Evolutionary conservation across 106 monocot genomes (phyloP).

Genomic region (Narthecium ossifragum): DNA sequence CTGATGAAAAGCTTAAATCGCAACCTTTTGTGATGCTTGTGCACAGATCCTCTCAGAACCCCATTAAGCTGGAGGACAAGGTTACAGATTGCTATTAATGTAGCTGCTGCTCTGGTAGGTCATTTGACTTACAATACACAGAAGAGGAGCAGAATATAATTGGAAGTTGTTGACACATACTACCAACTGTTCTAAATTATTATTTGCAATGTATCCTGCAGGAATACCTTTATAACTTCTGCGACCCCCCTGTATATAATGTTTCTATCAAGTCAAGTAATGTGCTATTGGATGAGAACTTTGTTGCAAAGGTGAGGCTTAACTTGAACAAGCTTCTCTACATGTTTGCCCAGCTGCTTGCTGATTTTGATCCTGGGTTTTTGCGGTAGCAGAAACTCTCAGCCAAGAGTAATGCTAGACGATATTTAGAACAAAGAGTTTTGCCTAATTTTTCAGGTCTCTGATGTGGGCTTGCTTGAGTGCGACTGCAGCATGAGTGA

Average conservation of each 20-base stretch:
- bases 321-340: too few relatives aligned
- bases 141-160: too few relatives aligned
- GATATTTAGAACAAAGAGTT: too few relatives aligned
- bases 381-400: too few relatives aligned
- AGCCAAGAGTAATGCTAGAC: too few relatives aligned
- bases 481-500: conserved; percentile 4
- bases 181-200: not conserved
- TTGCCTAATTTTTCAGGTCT: conserved; percentile 38
- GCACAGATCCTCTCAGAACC: conserved; percentile 77
- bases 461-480: conserved; percentile 28
- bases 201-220: conserved; percentile 18
- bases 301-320: conserved; percentile 66
- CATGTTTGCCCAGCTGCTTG: too few relatives aligned
- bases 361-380: too few relatives aligned
- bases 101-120: conserved; percentile 85
- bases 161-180: too few relatives aligned
- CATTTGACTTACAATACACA: not conserved
- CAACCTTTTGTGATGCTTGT: too few relatives aligned
- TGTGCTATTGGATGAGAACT: conserved; percentile 66
- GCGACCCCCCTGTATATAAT: conserved; percentile 59
- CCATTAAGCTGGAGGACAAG: conserved; percentile 84
- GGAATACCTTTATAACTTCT: conserved; percentile 84
- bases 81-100: conserved; percentile 63
- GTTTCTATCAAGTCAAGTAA: conserved; percentile 58
- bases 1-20: too few relatives aligned